Percentiles rank a stretch among this genome's conserved stretches.
These are phyloP conservation scores for Plasmodium cynomolgi DNA, from an alignment of 169 alveolate species.

Conservation along the genomic window DNA sequence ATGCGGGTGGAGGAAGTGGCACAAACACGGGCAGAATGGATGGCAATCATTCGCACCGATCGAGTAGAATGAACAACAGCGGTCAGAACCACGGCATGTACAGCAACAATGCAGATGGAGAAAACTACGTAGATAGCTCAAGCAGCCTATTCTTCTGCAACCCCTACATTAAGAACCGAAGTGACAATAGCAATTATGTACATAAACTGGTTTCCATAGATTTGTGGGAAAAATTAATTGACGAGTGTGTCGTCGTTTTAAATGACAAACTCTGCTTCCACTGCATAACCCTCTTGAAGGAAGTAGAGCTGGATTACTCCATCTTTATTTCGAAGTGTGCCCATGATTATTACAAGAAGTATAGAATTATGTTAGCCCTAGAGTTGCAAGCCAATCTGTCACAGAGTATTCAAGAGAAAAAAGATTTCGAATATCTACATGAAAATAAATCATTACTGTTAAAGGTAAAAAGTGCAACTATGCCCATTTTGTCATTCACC, in stretches of 20 bases:
- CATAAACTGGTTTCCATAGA: constrained; percentile 71
- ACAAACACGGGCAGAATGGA: not conserved
- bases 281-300: constrained; percentile 36
- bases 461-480: constrained; percentile 62
- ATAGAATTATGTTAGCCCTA: constrained; percentile 72
- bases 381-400: constrained; percentile 71
- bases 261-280: constrained; percentile 63
- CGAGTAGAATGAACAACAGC: not conserved
- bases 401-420: constrained; percentile 75
- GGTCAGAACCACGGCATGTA: not conserved
- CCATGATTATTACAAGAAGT: constrained; percentile 72
- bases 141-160: constrained; percentile 37
- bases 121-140: constrained; percentile 27
- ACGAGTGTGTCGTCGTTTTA: constrained; percentile 59
- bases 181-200: constrained; percentile 43
- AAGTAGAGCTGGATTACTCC: constrained; percentile 68
- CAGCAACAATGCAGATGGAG: constrained; percentile 8
- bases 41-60: not conserved
- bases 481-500: constrained; percentile 66
- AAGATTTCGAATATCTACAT: constrained; percentile 68
- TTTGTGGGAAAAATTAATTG: constrained; percentile 74
- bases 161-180: constrained; percentile 51
- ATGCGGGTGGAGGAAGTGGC: not conserved
- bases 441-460: constrained; percentile 71
- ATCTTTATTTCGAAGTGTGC: constrained; percentile 75